Evolutionary conservation across 441 rosid genomes (phyloP), one percentile per base, ranked within the genome.

Genomic region (Gossypium aridum): DNA sequence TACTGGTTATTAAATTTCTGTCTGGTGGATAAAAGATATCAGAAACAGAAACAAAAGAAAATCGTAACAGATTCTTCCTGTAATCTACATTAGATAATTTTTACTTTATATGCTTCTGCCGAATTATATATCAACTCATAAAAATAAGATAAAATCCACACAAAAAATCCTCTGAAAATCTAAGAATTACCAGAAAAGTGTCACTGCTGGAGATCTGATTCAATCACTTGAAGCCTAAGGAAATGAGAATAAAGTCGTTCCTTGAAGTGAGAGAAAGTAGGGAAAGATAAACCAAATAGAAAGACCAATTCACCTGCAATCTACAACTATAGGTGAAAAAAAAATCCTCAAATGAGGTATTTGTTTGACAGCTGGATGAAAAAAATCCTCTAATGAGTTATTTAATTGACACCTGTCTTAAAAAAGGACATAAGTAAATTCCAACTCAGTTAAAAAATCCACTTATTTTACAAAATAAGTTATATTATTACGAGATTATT

Each of bases 121-220:
- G 69, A 63, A 68, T 79, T 79, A 51, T 77, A 57, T 81, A 31
- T 59, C 3, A 23, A 56, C 64, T 55, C n/a, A 12, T 4, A 31
- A 13, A 71, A 59, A 62, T 80, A 70, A 57, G 59, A 77, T 78
- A 53, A 74, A 31, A 45, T 6, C 43, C 7, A 64, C 64, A 1
- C 12, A 9, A 47, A 43, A 78, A n/a, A 31, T 49, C 31, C 45
- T 67, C 19, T 9, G 53, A 28, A 47, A 34, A 34, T 17, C 60
- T 17, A 56, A 72, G 60, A 65, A 43, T 81, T 76, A 88, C 91
- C 91, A 39, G 78, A 64, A 64, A 80, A 82, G 61, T 26, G 87
- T 87, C 89, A 87, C 85, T 84, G 90, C 82, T 28, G 85, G 83
- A 87, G 89, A 86, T 86, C 86, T 85, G 86, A 76, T 80, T 76